Base-by-base conservation (phyloP, 371 early-diverging fungal genomes). In the Haplosporangium sp. region DNA sequence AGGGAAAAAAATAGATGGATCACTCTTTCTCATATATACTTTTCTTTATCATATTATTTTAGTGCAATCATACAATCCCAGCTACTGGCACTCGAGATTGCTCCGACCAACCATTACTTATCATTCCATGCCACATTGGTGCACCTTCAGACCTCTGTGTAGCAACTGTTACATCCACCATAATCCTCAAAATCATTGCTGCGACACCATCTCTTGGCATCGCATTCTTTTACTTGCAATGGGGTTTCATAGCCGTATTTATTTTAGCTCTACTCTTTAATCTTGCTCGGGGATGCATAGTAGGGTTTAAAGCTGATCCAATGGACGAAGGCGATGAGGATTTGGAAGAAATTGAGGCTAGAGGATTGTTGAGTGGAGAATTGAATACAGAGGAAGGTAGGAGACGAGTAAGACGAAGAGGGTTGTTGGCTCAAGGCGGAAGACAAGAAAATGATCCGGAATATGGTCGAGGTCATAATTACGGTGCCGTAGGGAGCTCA, bases 111-210 rank as follows among this genome's bases (percentile, higher is more conserved):
- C 83, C 82, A 9, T 79, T 87, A 35, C 64, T 83, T 35, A 90
- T 90, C 60, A 73, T 88, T 20, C 85, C 85, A 35, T 91, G 90
- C 66, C 85, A 87, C 63, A 65, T 87, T 39, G 76, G 72, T 34
- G 90, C 85, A 39, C 88, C 89, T 9, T 67, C 70, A 72, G 86
- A 83, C 35, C 75, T 88, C 40, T 91, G 92, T 66, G 89, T 90
- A 15, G 86, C 87, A 4, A 89, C 90, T 0, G 84, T 85, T 5
- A 82, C 88, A 7, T 89, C 91, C 6, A 78, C 81, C 3, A 66
- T 86, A 47, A 76, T 90, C 19, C 82, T 88, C 66, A 76, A 81
- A 35, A 84, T 89, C 40, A 69, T 84, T 17, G 64, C 85, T 27
- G 85, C 82, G 7, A 84, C 83, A 3, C 91, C 89, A 42, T 83